phyloP scores from a whole-genome alignment of 345 rosid genomes.

The Syzygium jambos region DNA sequence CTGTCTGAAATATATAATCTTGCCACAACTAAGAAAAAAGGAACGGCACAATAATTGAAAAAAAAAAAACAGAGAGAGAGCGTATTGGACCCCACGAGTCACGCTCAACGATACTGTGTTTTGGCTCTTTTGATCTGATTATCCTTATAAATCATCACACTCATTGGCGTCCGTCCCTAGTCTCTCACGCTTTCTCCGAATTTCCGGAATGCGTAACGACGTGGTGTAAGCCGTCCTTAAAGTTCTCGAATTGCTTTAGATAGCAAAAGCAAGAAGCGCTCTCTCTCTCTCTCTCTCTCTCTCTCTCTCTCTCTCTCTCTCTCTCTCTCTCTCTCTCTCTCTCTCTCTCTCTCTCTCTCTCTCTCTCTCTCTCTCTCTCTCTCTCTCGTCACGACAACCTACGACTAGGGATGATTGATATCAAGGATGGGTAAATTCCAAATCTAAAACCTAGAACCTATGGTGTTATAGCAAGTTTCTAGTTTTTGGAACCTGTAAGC shows the following conservation, averaged over 20 bases:
- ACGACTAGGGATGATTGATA: background rate
- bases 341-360: background rate
- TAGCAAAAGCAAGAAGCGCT: background rate
- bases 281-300: too few species aligned
- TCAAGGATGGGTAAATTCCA: too few species aligned
- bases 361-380: background rate
- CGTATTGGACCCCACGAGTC: background rate
- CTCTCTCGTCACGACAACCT: background rate
- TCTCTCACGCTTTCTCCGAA: background rate
- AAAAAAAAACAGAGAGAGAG: background rate
- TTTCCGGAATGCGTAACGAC: background rate
- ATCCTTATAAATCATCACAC: background rate
- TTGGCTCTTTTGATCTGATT: background rate
- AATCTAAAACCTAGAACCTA: too few species aligned
- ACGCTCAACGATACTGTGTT: background rate
- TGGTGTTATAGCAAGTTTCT: too few species aligned
- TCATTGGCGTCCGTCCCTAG: background rate
- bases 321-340: too few species aligned
- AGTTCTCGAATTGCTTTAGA: background rate
- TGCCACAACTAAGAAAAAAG: background rate
- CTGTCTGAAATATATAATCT: background rate
- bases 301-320: too few species aligned
- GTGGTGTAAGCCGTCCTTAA: background rate
- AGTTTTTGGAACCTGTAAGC: too few species aligned
- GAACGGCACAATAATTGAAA: background rate